Evolutionary conservation across 2,329 filamentous ascomycete species (phyloP).

Genomic region (Diaporthe batatas): DNA sequence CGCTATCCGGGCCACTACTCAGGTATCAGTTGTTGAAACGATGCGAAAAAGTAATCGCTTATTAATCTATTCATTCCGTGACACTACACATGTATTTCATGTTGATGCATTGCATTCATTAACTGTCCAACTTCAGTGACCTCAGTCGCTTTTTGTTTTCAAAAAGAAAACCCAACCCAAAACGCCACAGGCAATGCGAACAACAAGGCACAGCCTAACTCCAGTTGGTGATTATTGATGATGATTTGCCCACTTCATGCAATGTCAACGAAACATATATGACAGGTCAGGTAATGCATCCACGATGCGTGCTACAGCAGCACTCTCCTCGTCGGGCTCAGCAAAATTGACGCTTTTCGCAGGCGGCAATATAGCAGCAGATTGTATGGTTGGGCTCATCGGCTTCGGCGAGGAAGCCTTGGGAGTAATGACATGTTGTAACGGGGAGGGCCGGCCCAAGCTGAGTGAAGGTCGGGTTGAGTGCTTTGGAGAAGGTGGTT

Average conservation of each 20-base stretch:
- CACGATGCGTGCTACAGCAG: conserved; percentile 45
- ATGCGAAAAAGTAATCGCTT: neutral
- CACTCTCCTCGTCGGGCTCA: conserved; percentile 39
- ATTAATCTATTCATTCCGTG: conserved; percentile 26
- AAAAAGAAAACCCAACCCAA: conserved; percentile 13
- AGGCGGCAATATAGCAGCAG: neutral
- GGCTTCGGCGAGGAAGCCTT: conserved; percentile 33
- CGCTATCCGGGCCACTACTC: too few relatives aligned
- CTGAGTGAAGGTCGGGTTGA: conserved; percentile 37
- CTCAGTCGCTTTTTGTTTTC: neutral
- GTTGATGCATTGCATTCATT: conserved; percentile 32
- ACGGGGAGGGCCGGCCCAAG: conserved; percentile 36
- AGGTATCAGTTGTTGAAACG: too few relatives aligned
- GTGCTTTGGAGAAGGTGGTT: conserved; percentile 34
- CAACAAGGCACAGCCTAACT: conserved; percentile 6
- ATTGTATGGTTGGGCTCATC: neutral
- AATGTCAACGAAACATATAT: conserved; percentile 51
- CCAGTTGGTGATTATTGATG: neutral
- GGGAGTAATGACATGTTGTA: conserved; percentile 37
- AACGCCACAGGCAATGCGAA: conserved; percentile 41
- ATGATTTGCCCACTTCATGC: neutral
- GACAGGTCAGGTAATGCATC: conserved; percentile 51
- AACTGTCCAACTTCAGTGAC: conserved; percentile 16
- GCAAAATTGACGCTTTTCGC: conserved; percentile 33
- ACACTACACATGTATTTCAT: neutral